Conservation (phyloP, 176 grass and related monocot species). For the Puccinellia tenuiflora region DNA sequence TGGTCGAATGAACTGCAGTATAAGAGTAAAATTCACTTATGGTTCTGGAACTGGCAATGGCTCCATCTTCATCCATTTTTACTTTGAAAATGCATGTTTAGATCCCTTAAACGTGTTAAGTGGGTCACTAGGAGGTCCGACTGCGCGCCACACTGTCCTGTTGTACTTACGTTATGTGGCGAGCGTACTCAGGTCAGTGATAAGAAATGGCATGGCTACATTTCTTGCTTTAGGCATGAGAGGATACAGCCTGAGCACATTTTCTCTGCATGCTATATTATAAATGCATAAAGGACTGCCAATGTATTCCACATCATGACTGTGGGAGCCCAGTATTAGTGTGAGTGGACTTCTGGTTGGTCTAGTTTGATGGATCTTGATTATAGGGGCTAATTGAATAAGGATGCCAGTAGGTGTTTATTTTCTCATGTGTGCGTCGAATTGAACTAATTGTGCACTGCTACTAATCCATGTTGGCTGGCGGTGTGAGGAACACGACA, state of each 20-base stretch:
- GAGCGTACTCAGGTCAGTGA: neutral
- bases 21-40: neutral
- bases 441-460: neutral
- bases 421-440: neutral
- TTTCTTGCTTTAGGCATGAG: neutral
- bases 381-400: neutral
- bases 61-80: neutral
- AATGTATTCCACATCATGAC: no score
- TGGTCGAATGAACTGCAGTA: neutral
- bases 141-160: neutral
- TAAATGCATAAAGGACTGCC: neutral
- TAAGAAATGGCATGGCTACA: neutral
- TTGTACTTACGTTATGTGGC: neutral
- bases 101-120: neutral
- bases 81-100: neutral
- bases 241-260: neutral
- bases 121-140: neutral
- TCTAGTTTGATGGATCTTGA: neutral
- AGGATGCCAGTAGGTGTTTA: neutral
- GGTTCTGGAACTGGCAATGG: neutral
- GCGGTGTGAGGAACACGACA: neutral
- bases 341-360: neutral
- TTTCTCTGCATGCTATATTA: neutral
- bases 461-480: neutral
- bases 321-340: neutral